Percentiles rank a stretch among this genome's conserved stretches.
phyloP scores from a whole-genome alignment of 495 filamentous ascomycete genomes.

The Neurospora sp. region DNA sequence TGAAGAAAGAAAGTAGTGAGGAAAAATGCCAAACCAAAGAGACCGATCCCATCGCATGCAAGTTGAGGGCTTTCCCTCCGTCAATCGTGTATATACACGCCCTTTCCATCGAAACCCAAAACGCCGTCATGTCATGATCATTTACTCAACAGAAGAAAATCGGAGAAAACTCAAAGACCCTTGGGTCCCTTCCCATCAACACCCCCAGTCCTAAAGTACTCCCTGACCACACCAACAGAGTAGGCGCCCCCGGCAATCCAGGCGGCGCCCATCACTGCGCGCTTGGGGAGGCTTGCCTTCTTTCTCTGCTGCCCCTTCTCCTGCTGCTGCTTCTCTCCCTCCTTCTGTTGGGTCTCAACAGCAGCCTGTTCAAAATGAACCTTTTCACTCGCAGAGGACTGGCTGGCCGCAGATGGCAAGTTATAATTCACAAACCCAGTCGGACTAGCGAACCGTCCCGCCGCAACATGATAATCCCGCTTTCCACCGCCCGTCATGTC shows the following conservation, averaged over 20 bases:
- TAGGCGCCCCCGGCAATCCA: slow-evolving; percentile 56
- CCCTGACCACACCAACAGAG: slow-evolving; percentile 55
- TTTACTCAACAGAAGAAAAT: neutral
- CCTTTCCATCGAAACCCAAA: neutral
- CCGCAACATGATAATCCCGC: slow-evolving; percentile 28
- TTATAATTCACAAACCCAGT: slow-evolving; percentile 51
- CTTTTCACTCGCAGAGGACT: slow-evolving; percentile 16
- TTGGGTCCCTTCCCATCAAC: slow-evolving; percentile 42
- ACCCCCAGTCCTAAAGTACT: slow-evolving; percentile 55
- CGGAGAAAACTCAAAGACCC: slow-evolving; percentile 30
- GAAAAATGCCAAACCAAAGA: neutral
- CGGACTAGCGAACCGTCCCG: slow-evolving; percentile 42
- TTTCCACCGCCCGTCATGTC: slow-evolving; percentile 39
- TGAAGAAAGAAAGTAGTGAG: neutral
- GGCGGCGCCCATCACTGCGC: slow-evolving; percentile 45
- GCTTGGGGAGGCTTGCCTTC: slow-evolving; percentile 32
- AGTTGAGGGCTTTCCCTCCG: neutral
- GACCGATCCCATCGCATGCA: neutral
- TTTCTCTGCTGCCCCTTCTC: slow-evolving; percentile 23
- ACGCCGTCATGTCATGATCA: neutral
- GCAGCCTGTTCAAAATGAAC: slow-evolving; percentile 49
- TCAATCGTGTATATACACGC: neutral
- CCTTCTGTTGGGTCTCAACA: neutral
- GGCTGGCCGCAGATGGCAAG: slow-evolving; percentile 26
- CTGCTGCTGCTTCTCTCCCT: neutral